Base-by-base conservation (phyloP, 179 eudicot species). In the Beta corolliflora region DNA sequence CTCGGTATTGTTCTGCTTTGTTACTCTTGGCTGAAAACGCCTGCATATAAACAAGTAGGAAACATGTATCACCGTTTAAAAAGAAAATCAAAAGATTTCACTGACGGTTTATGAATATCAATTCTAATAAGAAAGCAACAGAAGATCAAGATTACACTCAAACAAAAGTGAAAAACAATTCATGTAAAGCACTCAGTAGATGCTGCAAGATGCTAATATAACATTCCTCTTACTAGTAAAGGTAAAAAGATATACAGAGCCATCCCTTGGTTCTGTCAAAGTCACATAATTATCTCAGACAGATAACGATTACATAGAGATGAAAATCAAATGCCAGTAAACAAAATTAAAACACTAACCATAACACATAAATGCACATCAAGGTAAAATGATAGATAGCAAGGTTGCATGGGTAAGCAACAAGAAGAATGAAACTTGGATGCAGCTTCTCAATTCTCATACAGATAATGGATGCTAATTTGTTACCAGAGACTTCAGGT, bases 11-110 rank as follows among this genome's bases (percentile, higher is more conserved):
- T 81, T 84, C 64, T 82, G 80, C 67, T 71, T 77, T 10, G 79
- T 0, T 71, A 81, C 72, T 85, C 52, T 87, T 9, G 87, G 73
- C 3, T 16, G 75, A 23, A 87, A 88, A 12, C 91, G 90, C 76
- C 93, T 90, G 85, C 81, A 82, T 6, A 59, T 45, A 7, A 46
- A 53, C 44, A 64, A 41, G 52, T 19, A 66, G 19, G 71, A 73
- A 53, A 56, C 13, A 15, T 63, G 66, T 16, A 58, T 79, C 55
- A 68, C 4, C 12, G 31, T n/a, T 19, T 66, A 2, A 36, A 29
- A 36, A 36, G 41, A 36, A 36, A 36, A 2, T 36, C 1, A 54
- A 54, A 16, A 16, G 15, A 58, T 19, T 3, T 3, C 64, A n/a
- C 25, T 19, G 21, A 59, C n/a, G 23, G 23, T n/a, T 7, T 59